Evolutionary conservation across 352 stramenopile genomes (phyloP), one percentile per base, ranked within the genome.

Genomic region (Salisapilia sapeloensis): DNA sequence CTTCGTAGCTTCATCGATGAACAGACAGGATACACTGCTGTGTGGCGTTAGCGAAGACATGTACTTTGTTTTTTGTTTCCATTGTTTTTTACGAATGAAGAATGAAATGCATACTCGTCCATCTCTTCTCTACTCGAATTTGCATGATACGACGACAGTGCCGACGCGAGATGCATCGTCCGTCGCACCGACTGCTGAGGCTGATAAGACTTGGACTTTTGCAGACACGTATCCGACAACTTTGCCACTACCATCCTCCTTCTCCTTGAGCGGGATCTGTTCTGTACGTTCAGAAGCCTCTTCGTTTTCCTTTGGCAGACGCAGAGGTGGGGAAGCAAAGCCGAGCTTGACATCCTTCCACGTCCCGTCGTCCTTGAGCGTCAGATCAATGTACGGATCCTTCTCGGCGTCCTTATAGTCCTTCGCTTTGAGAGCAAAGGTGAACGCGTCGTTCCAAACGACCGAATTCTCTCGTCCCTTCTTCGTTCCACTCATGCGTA

Each of bases 371-470:
- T 75, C 60, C 40, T 67, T 71, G 12, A 75, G 26, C 23, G 56
- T 65, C 12, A 72, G 16, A 12, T 47, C 27, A 4, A 72, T 4
- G 14, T 25, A 29, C 9, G 35, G 35, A 7, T 43, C 19, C 18
- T 35, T 29, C 4, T 43, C 21, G 19, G 33, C 24, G 4, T 14
- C 30, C 15, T 59, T 53, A 19, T 71, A 46, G 24, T 90, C 65
- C 30, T 70, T 70, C 17, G 58, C 33, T 12, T 49, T 52, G 33
- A 75, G 39, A 17, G 65, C 55, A 35, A 87, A 84, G 23, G 75
- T 87, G 18, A 91, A 82, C 35, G 69, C 79, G 38, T 91, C 71
- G 34, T 74, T 65, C 71, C 72, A 91, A 29, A 62, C 51, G 9
- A 62, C 63, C 60, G 4, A 62, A 27, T 24, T 53, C 44, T 33